phyloP scores from a whole-genome alignment of 176 grass and related monocot species.

The Ensete ventricosum region DNA sequence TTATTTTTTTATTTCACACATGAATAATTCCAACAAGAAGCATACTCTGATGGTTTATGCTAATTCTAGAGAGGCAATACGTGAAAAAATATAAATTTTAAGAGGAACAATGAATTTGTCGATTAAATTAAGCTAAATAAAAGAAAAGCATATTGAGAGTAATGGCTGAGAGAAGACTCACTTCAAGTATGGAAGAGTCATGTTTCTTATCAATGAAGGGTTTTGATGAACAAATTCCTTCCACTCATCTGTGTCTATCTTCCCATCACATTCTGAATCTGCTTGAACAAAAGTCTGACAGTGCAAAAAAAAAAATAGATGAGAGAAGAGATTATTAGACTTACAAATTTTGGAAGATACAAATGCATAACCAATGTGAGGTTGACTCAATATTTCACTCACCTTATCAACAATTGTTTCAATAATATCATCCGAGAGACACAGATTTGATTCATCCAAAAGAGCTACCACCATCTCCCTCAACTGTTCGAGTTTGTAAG shows the following conservation, averaged over 20 bases:
- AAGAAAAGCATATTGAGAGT: background rate
- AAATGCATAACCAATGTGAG: background rate
- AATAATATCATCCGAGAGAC: conserved; percentile 36
- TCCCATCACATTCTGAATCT: conserved; percentile 33
- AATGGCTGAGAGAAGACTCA: conserved; percentile 5
- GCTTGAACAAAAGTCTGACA: conserved; percentile 36
- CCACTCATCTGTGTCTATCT: conserved; percentile 40
- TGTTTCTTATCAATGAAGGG: conserved; percentile 33
- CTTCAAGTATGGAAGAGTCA: conserved; percentile 45
- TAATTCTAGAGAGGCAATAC: no score
- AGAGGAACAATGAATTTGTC: background rate
- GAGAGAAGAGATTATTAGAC: background rate
- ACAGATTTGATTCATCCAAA: conserved; percentile 53
- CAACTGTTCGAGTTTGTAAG: conserved; percentile 24
- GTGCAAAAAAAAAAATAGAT: background rate
- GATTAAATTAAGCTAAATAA: background rate
- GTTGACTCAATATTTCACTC: background rate
- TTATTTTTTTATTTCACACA: no score
- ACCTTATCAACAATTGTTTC: conserved; percentile 67
- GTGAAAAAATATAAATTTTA: no score
- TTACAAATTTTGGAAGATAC: background rate
- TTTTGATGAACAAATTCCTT: conserved; percentile 25
- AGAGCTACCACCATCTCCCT: conserved; percentile 76
- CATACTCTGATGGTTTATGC: no score
- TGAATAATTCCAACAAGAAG: no score